Base-by-base conservation (phyloP, 371 early-diverging fungal species). In the Zychaea mexicana region DNA sequence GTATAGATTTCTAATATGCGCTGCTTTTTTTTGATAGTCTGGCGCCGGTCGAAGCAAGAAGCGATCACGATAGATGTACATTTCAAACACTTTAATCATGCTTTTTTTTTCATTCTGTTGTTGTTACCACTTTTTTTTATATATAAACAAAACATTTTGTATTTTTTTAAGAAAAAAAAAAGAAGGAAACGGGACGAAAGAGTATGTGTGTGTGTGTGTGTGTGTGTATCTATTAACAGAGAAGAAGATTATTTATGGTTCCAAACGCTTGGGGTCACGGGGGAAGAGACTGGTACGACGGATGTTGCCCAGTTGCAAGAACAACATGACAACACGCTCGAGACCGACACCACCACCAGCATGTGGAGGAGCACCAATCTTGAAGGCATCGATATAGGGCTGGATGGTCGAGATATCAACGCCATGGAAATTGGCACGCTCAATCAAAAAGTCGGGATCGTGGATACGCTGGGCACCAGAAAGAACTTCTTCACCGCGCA, bases 381-480 rank as follows among this genome's bases (percentile, higher is more conserved):
- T 95, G 90, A 99, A 99, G 28, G 98, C 94, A 80, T 98, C 96
- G 60, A 99, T 74, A 74, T 99, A 99, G 58, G 90, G 89, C 78
- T 94, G 88, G 63, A 99, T 92, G 15, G 95, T 89, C 4, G 76
- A 73, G n/a, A 89, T 72, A 57, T 96, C 94, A 58, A 99, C 89
- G 22, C 88, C 95, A 61, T 93, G 92, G 36, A 74, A 89, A 59
- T 88, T 84, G 60, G 94, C 93, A 58, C 98, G 91, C 78, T 95
- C 88, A 27, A 81, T 79, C 65, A 99, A 87, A 60, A 92, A 85
- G 12, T 81, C 91, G 31, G 97, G 81, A 71, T 98, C 94, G 76
- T 98, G 98, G 65, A 99, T 90, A 89, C 99, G 97, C 85, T 99
- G 99, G 27, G 99, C 99, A 59, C 99, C 99, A 38, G 99, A 99